Evolutionary conservation across 2,329 filamentous ascomycete genomes (phyloP).

Genomic region (Aspergillus sp.): DNA sequence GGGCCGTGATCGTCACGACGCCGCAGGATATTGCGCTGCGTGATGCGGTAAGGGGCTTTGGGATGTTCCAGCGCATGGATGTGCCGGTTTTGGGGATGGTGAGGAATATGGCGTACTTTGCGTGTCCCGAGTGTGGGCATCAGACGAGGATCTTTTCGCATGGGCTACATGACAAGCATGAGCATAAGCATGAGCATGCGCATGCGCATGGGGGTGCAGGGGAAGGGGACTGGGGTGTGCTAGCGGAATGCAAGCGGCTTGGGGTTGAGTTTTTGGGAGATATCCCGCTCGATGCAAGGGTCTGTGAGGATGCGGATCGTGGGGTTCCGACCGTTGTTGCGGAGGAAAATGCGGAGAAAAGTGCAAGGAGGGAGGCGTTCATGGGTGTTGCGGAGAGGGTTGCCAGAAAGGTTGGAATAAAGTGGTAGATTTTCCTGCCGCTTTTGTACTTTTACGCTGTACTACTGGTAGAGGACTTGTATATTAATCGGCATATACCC

Average conservation of each 20-base stretch:
- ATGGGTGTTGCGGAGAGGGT: conserved; percentile 67
- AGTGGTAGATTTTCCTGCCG: conserved; percentile 34
- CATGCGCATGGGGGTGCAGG: conserved; percentile 22
- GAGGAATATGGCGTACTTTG: conserved; percentile 88
- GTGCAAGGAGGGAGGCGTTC: conserved; percentile 74
- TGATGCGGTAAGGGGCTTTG: conserved; percentile 88
- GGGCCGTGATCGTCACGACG: conserved; percentile 83
- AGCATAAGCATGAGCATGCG: neutral
- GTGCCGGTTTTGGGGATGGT: conserved; percentile 82
- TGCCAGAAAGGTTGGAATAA: conserved; percentile 48
- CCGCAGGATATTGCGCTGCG: conserved; percentile 91
- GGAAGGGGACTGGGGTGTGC: conserved; percentile 61
- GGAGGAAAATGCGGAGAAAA: conserved; percentile 67
- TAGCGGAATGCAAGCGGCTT: conserved; percentile 70
- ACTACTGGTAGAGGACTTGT: neutral
- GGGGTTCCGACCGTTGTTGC: conserved; percentile 90
- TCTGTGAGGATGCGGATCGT: conserved; percentile 83
- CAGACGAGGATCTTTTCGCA: conserved; percentile 75
- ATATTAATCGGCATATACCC: neutral
- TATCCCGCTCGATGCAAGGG: conserved; percentile 82
- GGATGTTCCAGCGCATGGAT: conserved; percentile 86
- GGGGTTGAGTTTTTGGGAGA: conserved; percentile 82
- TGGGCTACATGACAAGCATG: conserved; percentile 28
- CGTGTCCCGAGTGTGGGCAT: conserved; percentile 76
- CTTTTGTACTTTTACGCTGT: neutral